Percentiles rank a stretch among this genome's conserved stretches.
Conservation (phyloP, 164 flowering plant genomes). For the Protea cynaroides region DNA sequence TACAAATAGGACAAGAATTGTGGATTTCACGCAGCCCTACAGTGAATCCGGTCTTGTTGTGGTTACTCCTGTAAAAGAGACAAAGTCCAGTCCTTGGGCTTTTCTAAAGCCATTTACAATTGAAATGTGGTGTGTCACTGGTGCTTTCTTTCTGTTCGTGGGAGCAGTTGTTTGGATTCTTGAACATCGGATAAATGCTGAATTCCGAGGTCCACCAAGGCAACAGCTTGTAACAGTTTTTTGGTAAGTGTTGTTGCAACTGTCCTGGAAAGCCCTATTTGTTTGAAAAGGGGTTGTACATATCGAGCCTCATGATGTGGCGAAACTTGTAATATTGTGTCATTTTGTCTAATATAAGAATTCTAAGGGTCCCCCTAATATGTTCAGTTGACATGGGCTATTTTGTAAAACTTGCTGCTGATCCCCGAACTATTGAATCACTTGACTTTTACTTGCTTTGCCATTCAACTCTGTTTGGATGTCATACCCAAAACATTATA, state of each 20-base stretch:
- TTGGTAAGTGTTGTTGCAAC: slow-evolving; percentile 47
- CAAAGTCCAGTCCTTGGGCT: slow-evolving; percentile 71
- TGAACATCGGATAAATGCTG: slow-evolving; percentile 76
- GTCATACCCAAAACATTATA: no score
- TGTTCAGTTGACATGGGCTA: background rate
- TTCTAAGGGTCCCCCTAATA: background rate
- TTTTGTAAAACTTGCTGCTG: no score
- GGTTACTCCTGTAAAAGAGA: slow-evolving; percentile 60
- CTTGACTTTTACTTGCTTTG: no score
- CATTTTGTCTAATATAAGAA: background rate
- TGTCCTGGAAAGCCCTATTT: background rate
- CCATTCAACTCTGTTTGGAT: no score
- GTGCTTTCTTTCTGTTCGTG: slow-evolving; percentile 66
- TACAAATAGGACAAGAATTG: slow-evolving; percentile 76
- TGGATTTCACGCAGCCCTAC: slow-evolving; percentile 92
- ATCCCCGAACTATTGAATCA: no score
- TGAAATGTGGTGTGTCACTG: slow-evolving; percentile 82
- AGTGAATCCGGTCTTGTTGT: slow-evolving; percentile 83
- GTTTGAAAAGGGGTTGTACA: background rate
- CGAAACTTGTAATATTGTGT: background rate
- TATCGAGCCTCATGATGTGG: background rate
- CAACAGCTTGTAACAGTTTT: slow-evolving; percentile 72
- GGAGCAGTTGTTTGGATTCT: slow-evolving; percentile 95
- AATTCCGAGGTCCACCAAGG: slow-evolving; percentile 87
- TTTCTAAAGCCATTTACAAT: slow-evolving; percentile 75